phyloP scores from a whole-genome alignment of 2,329 filamentous ascomycete genomes.

The Boeremia exigua region DNA sequence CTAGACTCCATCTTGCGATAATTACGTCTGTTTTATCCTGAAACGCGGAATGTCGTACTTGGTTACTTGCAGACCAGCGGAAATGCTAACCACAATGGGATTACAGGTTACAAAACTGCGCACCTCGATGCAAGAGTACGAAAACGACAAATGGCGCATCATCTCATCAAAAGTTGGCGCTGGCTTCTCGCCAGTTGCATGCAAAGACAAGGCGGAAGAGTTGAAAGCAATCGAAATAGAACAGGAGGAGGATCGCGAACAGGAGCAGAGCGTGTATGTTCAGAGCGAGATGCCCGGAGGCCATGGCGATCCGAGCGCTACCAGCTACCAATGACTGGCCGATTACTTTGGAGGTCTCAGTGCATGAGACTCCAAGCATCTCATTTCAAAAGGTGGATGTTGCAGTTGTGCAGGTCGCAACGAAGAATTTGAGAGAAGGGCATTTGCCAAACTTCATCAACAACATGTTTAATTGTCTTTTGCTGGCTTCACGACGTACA shows the following conservation, averaged over 20 bases:
- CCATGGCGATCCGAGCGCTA: slow-evolving; percentile 39
- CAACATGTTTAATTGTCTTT: slow-evolving; percentile 14
- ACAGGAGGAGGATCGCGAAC: slow-evolving; percentile 31
- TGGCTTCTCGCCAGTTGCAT: slow-evolving; percentile 86
- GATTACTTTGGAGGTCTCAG: slow-evolving; percentile 24
- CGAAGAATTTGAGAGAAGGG: background rate
- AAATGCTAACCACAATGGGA: slow-evolving; percentile 43
- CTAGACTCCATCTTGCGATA: slow-evolving; percentile 7
- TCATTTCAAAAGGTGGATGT: slow-evolving; percentile 7
- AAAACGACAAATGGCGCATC: slow-evolving; percentile 91
- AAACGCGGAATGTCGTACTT: slow-evolving; percentile 46
- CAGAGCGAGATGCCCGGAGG: slow-evolving; percentile 40
- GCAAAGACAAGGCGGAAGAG: slow-evolving; percentile 78
- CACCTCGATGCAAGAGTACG: slow-evolving; percentile 80
- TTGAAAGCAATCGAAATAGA: slow-evolving; percentile 51
- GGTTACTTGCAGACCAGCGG: slow-evolving; percentile 35
- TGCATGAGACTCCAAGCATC: slow-evolving; percentile 7
- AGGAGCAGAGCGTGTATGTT: slow-evolving; percentile 37
- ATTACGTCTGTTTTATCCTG: slow-evolving; percentile 20
- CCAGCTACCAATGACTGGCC: slow-evolving; percentile 45
- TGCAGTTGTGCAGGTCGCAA: slow-evolving; percentile 16
- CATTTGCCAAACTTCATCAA: slow-evolving; percentile 12
- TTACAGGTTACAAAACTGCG: slow-evolving; percentile 78
- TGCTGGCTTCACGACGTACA: slow-evolving; percentile 17
- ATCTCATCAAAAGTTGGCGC: slow-evolving; percentile 89